Conservation (phyloP, 352 stramenopile species). For the Aphanomyces stellatus region DNA sequence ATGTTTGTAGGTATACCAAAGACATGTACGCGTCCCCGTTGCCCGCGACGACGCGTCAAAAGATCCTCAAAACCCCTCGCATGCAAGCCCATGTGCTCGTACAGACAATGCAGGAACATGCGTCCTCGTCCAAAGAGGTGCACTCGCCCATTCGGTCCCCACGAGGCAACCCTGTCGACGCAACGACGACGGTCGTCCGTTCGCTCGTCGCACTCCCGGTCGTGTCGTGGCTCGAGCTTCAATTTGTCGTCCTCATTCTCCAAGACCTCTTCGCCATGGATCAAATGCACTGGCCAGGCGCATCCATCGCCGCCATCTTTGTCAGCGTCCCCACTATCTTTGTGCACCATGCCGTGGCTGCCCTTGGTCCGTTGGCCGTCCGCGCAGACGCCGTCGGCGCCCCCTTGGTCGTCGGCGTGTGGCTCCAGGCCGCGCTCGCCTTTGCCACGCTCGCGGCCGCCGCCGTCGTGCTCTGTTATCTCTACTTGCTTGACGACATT, state of each 20-base stretch:
- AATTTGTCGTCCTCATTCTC: neutral
- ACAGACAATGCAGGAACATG: neutral
- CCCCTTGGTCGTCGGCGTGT: constrained; percentile 31
- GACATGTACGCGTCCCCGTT: neutral
- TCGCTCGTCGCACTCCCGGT: neutral
- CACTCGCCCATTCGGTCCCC: neutral
- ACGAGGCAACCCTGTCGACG: neutral
- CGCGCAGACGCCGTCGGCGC: neutral
- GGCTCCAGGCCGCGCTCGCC: constrained; percentile 39
- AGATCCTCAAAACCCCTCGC: neutral
- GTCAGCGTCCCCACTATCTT: neutral
- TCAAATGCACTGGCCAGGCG: neutral
- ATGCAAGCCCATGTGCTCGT: neutral
- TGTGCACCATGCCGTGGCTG: neutral
- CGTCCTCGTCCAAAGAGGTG: neutral
- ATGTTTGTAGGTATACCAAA: constrained; percentile 1
- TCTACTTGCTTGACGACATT: neutral
- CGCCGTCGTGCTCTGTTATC: constrained; percentile 24
- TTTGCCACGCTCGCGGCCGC: constrained; percentile 28
- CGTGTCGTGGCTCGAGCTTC: neutral
- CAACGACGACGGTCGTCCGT: neutral
- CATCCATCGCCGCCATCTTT: neutral
- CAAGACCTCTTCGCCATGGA: neutral
- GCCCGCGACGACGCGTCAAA: neutral
- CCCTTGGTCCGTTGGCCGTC: neutral